Conservation (phyloP, 352 stramenopile genomes). For the Blastocystis sp. region DNA sequence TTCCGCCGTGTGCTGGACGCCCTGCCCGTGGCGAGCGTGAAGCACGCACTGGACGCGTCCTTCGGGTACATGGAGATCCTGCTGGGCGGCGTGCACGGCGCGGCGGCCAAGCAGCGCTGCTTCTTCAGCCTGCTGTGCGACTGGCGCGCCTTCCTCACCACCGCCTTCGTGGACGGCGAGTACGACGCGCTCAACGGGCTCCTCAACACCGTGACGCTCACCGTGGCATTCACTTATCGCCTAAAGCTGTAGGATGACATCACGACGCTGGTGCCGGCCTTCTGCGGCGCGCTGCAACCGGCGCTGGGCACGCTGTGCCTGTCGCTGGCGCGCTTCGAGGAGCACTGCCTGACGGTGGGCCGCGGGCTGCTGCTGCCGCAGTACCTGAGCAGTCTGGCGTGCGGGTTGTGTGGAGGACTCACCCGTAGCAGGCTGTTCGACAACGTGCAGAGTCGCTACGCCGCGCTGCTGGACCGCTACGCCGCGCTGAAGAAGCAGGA, state of each 20-base stretch:
- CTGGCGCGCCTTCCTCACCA: conserved; percentile 4
- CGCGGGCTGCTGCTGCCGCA: neutral
- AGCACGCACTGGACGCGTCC: neutral
- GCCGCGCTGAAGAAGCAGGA: neutral
- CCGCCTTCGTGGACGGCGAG: neutral
- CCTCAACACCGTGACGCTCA: neutral
- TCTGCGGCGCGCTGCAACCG: neutral
- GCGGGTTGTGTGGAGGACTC: neutral
- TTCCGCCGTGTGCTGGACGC: neutral
- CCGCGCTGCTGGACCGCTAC: neutral
- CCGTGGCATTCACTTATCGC: neutral
- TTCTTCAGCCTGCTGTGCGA: neutral
- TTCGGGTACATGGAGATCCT: conserved; percentile 45
- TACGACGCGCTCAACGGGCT: conserved; percentile 19
- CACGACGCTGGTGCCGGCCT: neutral
- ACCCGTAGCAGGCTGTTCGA: neutral
- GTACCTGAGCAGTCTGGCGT: neutral
- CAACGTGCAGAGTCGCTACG: neutral
- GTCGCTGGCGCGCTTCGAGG: neutral
- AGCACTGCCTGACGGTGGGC: neutral
- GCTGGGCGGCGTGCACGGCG: neutral
- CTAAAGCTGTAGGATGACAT: neutral
- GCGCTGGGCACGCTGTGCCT: neutral
- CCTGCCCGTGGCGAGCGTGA: neutral
- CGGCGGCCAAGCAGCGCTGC: neutral